A percentile compares a stretch with the other conserved stretches of the same genome.
phyloP scores from a whole-genome alignment of 2,329 filamentous ascomycete genomes.

The Ceratocystis colombiana region DNA sequence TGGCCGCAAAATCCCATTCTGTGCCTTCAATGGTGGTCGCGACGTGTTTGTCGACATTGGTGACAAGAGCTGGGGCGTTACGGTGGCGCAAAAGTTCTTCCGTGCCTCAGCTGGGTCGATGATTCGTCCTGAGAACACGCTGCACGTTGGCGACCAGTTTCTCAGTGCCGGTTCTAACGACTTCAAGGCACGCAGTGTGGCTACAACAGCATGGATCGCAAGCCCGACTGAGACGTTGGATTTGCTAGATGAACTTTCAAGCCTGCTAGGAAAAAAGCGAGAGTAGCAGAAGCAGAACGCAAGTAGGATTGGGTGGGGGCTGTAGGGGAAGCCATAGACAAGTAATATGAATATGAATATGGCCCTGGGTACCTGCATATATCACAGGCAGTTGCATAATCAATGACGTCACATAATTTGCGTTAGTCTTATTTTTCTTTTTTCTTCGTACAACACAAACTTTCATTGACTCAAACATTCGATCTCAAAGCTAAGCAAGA shows the following conservation, averaged over 20 bases:
- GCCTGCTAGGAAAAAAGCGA: conserved; percentile 43
- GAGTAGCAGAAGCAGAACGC: conserved; percentile 26
- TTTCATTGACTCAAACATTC: not conserved
- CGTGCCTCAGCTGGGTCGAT: conserved; percentile 40
- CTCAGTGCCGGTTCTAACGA: conserved; percentile 91
- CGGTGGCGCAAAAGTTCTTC: conserved; percentile 86
- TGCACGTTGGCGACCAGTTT: conserved; percentile 97
- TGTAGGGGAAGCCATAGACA: not conserved
- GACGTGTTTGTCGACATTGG: conserved; percentile 98
- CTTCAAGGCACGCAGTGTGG: conserved; percentile 86
- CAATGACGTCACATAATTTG: conserved; percentile 1
- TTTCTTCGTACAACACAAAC: no score
- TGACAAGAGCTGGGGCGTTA: conserved; percentile 92
- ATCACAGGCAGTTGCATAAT: conserved; percentile 5
- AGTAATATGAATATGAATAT: conserved; percentile 3
- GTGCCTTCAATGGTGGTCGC: conserved; percentile 94
- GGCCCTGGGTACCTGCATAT: not conserved
- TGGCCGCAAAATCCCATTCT: conserved; percentile 61
- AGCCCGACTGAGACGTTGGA: conserved; percentile 84
- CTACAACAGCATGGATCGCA: conserved; percentile 94
- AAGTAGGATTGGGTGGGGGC: not conserved
- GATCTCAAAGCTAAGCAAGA: not conserved
- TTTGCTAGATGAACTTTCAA: conserved; percentile 70
- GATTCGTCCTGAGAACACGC: conserved; percentile 64
- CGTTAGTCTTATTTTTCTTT: no score